Evolutionary conservation across 2,329 filamentous ascomycete genomes (phyloP).

Genomic region (Huntiella moniliformis): DNA sequence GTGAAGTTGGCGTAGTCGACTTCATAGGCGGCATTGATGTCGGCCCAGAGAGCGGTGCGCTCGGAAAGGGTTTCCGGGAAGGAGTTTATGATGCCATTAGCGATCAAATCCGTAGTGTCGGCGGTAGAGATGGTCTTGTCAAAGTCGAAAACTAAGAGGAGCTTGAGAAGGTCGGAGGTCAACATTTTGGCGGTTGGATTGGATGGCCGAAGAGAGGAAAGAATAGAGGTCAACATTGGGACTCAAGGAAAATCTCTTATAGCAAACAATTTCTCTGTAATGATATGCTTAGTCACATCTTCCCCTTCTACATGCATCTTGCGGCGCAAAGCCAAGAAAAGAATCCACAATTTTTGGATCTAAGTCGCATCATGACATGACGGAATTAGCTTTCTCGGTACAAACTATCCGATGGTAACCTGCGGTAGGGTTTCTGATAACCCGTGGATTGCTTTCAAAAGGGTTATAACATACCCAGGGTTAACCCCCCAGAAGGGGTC

Average conservation of each 20-base stretch:
- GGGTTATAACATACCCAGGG: no score
- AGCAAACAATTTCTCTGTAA: no score
- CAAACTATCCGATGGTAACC: no score
- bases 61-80: conserved; percentile 19
- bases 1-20: conserved; percentile 18
- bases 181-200: background rate
- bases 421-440: no score
- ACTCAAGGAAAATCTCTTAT: background rate
- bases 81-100: conserved; percentile 23
- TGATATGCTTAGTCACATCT: no score
- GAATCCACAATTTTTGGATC: no score
- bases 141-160: conserved; percentile 36
- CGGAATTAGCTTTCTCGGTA: no score
- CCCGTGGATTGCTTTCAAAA: no score
- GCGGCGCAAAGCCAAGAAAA: no score
- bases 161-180: background rate
- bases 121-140: conserved; percentile 38
- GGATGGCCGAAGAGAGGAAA: background rate
- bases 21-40: conserved; percentile 19
- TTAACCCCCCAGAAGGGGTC: no score
- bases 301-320: no score
- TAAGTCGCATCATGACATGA: no score
- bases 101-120: conserved; percentile 34
- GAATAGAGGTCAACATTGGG: background rate
- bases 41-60: conserved; percentile 8